These are phyloP conservation scores for Closterium sp. DNA, from an alignment of 139 green algal species.

Conservation along the genomic window DNA sequence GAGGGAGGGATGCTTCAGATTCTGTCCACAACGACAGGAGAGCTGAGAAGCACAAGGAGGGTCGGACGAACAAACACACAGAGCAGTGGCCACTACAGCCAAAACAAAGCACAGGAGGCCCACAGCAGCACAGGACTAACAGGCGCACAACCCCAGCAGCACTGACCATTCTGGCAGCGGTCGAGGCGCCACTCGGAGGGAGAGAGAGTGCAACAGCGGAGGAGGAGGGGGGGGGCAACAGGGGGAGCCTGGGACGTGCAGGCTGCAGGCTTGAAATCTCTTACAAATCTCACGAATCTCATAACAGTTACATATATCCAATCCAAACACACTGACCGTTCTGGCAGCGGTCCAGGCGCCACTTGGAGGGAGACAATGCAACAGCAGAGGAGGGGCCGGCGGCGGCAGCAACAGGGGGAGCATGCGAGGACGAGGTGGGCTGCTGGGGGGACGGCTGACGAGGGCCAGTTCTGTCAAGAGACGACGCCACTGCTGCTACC, in stretches of 20 bases:
- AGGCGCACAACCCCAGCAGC: not conserved
- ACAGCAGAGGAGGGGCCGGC: not conserved
- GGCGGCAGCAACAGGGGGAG: not conserved
- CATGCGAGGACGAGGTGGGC: not conserved
- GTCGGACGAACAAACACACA: too few species aligned
- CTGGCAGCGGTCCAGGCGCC: not conserved
- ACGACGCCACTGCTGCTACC: not conserved
- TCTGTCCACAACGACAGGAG: too few species aligned
- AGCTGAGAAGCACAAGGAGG: too few species aligned
- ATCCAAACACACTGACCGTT: not conserved
- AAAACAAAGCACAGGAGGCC: not conserved
- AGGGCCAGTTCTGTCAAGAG: not conserved
- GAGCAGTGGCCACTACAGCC: too few species aligned
- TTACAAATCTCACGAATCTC: too few species aligned
- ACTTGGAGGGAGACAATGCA: not conserved
- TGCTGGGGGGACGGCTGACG: not conserved
- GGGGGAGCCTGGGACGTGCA: too few species aligned
- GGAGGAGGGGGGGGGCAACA: too few species aligned
- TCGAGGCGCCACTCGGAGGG: not conserved
- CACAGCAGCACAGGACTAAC: not conserved
- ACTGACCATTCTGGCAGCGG: not conserved
- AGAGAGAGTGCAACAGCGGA: too few species aligned
- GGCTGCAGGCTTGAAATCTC: too few species aligned
- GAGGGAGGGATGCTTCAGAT: too few species aligned
- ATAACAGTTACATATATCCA: not conserved